These are phyloP conservation scores for Ganoderma meredithae DNA, from an alignment of 1,284 basidiomycete genomes.

Conservation along the genomic window DNA sequence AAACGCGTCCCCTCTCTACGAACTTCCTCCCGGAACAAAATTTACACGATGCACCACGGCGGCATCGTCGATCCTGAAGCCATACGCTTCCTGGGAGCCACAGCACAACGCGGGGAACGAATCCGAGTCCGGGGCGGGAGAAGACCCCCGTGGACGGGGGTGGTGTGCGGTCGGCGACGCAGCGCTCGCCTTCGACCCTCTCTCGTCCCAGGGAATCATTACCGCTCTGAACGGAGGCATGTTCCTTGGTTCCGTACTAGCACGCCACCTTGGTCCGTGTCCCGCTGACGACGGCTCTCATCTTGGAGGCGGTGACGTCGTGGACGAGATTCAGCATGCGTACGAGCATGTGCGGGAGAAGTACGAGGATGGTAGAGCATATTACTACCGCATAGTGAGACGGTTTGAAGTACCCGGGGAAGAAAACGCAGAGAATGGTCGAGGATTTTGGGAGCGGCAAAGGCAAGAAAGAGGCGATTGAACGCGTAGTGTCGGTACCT, in stretches of 20 bases:
- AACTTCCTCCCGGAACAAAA: constrained; percentile 8
- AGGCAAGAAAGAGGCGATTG: neutral
- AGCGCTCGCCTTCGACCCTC: constrained; percentile 48
- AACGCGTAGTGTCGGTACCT: neutral
- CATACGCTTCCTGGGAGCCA: constrained; percentile 26
- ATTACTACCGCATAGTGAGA: constrained; percentile 26
- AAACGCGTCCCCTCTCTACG: constrained; percentile 14
- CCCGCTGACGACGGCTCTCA: neutral
- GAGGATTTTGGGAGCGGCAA: neutral
- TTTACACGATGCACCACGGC: constrained; percentile 42
- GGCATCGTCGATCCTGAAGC: constrained; percentile 38
- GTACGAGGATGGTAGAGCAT: constrained; percentile 23
- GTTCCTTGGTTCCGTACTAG: constrained; percentile 34
- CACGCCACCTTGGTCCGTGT: neutral
- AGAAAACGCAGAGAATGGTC: neutral
- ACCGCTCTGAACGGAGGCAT: constrained; percentile 42
- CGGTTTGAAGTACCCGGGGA: constrained; percentile 21
- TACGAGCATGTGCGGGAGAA: constrained; percentile 22
- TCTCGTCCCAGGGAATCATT: constrained; percentile 49
- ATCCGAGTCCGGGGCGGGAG: neutral
- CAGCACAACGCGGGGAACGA: constrained; percentile 10
- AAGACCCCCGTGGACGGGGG: neutral
- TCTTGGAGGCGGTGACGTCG: neutral
- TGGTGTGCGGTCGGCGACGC: constrained; percentile 48
- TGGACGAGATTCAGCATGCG: constrained; percentile 10